A percentile compares a stretch with the other conserved stretches of the same genome.
phyloP scores from a whole-genome alignment of 78 protist genomes.

The Cyanophora paradoxa region DNA sequence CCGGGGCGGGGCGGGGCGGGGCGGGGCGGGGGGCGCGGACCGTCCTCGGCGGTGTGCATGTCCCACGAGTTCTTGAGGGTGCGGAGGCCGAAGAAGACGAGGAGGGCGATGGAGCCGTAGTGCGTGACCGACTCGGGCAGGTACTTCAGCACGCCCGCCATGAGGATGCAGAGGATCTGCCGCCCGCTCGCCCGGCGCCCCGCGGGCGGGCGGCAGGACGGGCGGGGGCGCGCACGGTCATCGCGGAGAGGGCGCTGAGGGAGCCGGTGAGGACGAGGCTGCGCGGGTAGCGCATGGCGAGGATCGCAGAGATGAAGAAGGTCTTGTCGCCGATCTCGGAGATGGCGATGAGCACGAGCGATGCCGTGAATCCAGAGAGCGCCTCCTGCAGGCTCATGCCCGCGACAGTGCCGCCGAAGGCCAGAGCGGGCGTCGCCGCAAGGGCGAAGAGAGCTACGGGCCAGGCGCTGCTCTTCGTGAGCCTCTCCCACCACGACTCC shows the following conservation, averaged over 20 bases:
- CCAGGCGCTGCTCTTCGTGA: no score
- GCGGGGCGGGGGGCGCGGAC: no score
- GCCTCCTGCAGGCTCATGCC: no score
- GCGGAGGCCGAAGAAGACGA: constrained; percentile 40
- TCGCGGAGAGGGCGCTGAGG: constrained; percentile 46
- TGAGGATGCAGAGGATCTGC: constrained; percentile 20
- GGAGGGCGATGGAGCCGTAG: constrained; percentile 32
- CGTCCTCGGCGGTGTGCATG: not conserved
- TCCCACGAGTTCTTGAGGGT: constrained; percentile 30
- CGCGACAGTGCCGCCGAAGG: no score
- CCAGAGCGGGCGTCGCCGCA: no score
- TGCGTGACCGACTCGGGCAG: constrained; percentile 41
- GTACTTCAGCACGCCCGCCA: constrained; percentile 35
- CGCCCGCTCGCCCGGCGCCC: not conserved
- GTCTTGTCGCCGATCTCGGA: constrained; percentile 77
- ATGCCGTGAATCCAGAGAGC: no score
- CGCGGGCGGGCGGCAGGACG: not conserved
- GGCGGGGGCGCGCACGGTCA: constrained; percentile 35
- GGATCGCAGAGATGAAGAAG: constrained; percentile 64
- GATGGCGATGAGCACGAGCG: constrained; percentile 17
- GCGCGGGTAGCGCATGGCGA: constrained; percentile 25
- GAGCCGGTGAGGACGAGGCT: constrained; percentile 40
- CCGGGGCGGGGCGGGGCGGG: no score
- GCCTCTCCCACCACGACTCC: no score
- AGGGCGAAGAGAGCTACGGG: no score